These are phyloP conservation scores for Alternaria triticina DNA, from an alignment of 2,329 filamentous ascomycete species.

Conservation along the genomic window DNA sequence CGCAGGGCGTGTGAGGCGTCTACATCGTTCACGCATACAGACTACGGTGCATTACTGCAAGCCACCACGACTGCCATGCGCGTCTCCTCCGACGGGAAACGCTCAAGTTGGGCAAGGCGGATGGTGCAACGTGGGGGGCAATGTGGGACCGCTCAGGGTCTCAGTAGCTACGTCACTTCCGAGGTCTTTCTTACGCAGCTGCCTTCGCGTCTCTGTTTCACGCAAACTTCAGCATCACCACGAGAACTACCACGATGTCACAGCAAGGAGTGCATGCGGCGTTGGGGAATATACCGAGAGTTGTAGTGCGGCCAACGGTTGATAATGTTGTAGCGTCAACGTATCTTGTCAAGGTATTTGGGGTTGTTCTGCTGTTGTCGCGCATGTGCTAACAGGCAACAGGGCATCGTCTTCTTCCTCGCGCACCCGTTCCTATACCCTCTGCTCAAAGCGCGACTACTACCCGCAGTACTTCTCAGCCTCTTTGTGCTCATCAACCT, in stretches of 20 bases:
- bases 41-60: not conserved
- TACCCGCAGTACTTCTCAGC: conserved; percentile 83
- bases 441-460: conserved; percentile 75
- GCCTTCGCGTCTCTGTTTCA: conserved; percentile 2
- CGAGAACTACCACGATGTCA: conserved; percentile 29
- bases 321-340: conserved; percentile 33
- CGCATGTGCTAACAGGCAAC: conserved; percentile 21
- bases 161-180: conserved; percentile 11
- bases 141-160: not conserved
- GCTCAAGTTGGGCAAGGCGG: not conserved
- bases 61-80: not conserved
- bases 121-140: not conserved
- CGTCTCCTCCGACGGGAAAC: conserved; percentile 8
- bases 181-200: conserved; percentile 1
- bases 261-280: conserved; percentile 44
- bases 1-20: not conserved
- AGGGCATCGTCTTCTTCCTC: conserved; percentile 83
- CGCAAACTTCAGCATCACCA: not conserved
- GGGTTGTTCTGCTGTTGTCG: not conserved
- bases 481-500: conserved; percentile 82
- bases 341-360: conserved; percentile 41
- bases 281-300: conserved; percentile 28
- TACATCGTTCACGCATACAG: not conserved
- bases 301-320: conserved; percentile 38
- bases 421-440: conserved; percentile 82